A percentile compares a stretch with the other conserved stretches of the same genome.
phyloP scores from a whole-genome alignment of 345 rosid genomes.

The Isatis tinctoria region DNA sequence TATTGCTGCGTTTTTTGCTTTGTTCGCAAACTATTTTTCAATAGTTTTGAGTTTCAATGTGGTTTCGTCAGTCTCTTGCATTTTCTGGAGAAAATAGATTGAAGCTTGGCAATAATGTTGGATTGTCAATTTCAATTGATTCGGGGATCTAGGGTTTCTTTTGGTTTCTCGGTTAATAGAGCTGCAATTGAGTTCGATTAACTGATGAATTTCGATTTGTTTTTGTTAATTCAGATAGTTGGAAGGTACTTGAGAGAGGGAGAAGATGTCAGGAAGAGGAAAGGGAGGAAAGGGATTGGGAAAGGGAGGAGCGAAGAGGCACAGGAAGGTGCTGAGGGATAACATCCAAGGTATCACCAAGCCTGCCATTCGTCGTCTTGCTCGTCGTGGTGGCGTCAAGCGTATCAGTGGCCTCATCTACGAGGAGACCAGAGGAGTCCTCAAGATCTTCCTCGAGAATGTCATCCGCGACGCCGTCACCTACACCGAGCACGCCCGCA shows the following conservation, averaged over 20 bases:
- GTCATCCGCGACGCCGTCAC: not conserved
- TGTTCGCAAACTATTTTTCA: too few species aligned
- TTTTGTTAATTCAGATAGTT: not conserved
- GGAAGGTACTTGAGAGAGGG: not conserved
- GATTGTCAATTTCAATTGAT: not conserved
- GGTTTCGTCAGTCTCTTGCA: not conserved
- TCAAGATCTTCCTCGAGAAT: not conserved
- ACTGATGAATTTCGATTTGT: not conserved
- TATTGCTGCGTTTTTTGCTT: too few species aligned
- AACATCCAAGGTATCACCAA: not conserved
- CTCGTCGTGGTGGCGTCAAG: not conserved
- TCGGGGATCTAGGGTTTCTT: not conserved
- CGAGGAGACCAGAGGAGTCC: not conserved
- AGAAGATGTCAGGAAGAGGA: constrained; percentile 2
- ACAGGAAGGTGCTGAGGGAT: not conserved
- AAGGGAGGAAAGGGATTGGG: not conserved
- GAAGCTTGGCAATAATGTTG: too few species aligned
- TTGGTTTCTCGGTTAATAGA: too few species aligned
- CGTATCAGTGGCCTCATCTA: not conserved
- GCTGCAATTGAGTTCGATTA: too few species aligned
- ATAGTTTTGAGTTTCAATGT: too few species aligned
- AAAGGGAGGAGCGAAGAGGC: not conserved
- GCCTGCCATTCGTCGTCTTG: not conserved
- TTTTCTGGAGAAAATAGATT: not conserved
- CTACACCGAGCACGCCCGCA: not conserved